Evolutionary conservation across 2,329 filamentous ascomycete species (phyloP).

Genomic region (Fusarium heterosporum): DNA sequence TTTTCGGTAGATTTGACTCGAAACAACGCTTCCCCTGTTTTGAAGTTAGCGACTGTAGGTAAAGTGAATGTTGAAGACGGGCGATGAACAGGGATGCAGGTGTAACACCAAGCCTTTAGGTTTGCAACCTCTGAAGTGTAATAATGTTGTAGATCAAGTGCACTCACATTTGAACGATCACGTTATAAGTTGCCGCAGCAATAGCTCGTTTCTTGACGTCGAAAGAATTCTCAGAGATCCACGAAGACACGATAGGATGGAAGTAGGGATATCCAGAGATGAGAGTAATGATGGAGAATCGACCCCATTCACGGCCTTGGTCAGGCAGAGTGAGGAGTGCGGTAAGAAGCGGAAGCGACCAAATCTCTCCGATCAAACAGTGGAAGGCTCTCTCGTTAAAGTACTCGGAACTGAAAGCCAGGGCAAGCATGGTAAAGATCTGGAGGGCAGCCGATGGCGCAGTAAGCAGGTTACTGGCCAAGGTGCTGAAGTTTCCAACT

Average conservation of each 20-base stretch:
- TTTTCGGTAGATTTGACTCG: conserved; percentile 61
- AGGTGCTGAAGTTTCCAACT: conserved; percentile 65
- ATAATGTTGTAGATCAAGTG: no score
- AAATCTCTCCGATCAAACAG: conserved; percentile 64
- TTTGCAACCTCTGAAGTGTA: no score
- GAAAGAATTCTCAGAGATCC: conserved; percentile 63
- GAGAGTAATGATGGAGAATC: conserved; percentile 64
- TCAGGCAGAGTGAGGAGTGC: conserved; percentile 63
- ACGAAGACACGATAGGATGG: conserved; percentile 65
- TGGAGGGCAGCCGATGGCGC: conserved; percentile 69
- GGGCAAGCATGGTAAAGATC: conserved; percentile 66
- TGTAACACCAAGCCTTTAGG: no score
- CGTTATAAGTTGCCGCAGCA: conserved; percentile 61
- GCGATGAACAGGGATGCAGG: no score
- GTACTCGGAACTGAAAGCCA: conserved; percentile 66
- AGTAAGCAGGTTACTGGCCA: conserved; percentile 71
- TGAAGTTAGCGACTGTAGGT: conserved; percentile 3
- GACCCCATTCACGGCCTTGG: conserved; percentile 61
- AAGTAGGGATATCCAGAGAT: conserved; percentile 69
- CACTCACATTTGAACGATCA: conserved; percentile 58
- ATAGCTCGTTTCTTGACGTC: conserved; percentile 63
- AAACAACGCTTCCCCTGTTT: conserved; percentile 54
- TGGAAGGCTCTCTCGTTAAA: conserved; percentile 67
- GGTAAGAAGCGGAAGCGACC: conserved; percentile 64
- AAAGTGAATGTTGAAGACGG: background rate